Evolutionary conservation across 768 basidiomycete species (phyloP).

Genomic region (Leccinum rimulosum): DNA sequence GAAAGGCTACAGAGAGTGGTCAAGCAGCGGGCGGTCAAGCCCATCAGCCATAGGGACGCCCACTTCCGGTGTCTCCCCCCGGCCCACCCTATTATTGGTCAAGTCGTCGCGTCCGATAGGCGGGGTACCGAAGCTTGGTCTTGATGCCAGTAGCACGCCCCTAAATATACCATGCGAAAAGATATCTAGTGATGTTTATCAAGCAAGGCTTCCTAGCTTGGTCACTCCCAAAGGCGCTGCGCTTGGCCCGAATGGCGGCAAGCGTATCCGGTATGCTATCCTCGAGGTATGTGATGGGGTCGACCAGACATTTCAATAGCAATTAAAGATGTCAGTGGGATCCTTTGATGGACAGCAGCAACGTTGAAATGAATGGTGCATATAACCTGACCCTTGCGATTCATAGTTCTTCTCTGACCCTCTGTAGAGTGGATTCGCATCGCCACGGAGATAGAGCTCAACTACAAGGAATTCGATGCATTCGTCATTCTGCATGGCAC

Average conservation of each 20-base stretch:
- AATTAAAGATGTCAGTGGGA: conserved; percentile 58
- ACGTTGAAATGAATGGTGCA: conserved; percentile 77
- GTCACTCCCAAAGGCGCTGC: conserved; percentile 73
- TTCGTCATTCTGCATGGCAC: conserved; percentile 91
- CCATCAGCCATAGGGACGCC: conserved; percentile 31
- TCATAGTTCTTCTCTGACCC: conserved; percentile 2
- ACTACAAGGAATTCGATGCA: conserved; percentile 82
- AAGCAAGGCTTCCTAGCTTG: conserved; percentile 69
- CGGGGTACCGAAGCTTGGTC: conserved; percentile 36
- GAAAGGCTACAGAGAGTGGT: conserved; percentile 79
- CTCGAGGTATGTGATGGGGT: conserved; percentile 56
- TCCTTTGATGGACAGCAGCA: conserved; percentile 84
- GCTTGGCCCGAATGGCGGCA: conserved; percentile 57
- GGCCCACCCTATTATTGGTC: conserved; percentile 49
- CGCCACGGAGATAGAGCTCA: conserved; percentile 89
- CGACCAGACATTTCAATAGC: background rate
- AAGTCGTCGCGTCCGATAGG: conserved; percentile 71
- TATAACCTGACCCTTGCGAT: background rate
- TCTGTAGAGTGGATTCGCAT: conserved; percentile 83
- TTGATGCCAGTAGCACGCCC: conserved; percentile 24
- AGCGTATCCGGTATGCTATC: conserved; percentile 82
- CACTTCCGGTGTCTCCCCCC: conserved; percentile 22
- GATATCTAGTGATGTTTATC: conserved; percentile 48
- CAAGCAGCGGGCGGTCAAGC: conserved; percentile 56
- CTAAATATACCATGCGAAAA: conserved; percentile 36